These are phyloP conservation scores for Aspergillus haitiensis DNA, from an alignment of 495 filamentous ascomycete species.

Conservation along the genomic window DNA sequence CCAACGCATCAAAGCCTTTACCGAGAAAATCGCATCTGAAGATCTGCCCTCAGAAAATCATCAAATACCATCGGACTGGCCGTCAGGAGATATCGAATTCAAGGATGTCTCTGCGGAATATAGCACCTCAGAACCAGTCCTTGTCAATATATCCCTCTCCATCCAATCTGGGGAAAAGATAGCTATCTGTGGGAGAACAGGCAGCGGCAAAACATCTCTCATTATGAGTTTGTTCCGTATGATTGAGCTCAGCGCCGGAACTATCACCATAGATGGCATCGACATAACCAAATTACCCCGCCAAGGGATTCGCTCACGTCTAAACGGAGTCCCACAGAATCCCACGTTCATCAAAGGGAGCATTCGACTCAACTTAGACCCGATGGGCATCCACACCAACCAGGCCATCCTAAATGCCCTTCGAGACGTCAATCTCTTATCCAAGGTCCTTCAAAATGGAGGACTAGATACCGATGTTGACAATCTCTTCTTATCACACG, in stretches of 20 bases:
- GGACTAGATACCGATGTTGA: constrained; percentile 43
- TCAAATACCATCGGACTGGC: constrained; percentile 49
- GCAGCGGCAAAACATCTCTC: constrained; percentile 47
- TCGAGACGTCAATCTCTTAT: constrained; percentile 40
- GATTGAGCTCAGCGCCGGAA: constrained; percentile 35
- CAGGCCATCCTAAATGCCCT: constrained; percentile 40
- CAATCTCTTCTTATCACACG: constrained; percentile 17
- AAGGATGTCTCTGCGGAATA: constrained; percentile 43
- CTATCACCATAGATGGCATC: constrained; percentile 42
- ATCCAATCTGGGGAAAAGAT: constrained; percentile 59
- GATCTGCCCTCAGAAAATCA: constrained; percentile 42
- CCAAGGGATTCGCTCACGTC: constrained; percentile 30
- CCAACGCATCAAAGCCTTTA: constrained; percentile 58
- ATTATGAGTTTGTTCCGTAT: constrained; percentile 45
- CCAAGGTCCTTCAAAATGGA: constrained; percentile 36
- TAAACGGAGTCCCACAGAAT: constrained; percentile 52
- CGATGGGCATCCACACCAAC: constrained; percentile 26
- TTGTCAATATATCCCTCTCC: constrained; percentile 51
- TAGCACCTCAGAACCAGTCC: constrained; percentile 41
- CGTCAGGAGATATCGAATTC: constrained; percentile 54
- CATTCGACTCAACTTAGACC: constrained; percentile 50
- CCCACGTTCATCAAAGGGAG: constrained; percentile 52
- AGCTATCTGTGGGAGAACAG: constrained; percentile 51
- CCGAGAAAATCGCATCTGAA: constrained; percentile 49
- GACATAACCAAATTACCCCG: constrained; percentile 38